Conservation (phyloP, 2,329 filamentous ascomycete genomes). For the Ophiocordyceps sinensis region DNA sequence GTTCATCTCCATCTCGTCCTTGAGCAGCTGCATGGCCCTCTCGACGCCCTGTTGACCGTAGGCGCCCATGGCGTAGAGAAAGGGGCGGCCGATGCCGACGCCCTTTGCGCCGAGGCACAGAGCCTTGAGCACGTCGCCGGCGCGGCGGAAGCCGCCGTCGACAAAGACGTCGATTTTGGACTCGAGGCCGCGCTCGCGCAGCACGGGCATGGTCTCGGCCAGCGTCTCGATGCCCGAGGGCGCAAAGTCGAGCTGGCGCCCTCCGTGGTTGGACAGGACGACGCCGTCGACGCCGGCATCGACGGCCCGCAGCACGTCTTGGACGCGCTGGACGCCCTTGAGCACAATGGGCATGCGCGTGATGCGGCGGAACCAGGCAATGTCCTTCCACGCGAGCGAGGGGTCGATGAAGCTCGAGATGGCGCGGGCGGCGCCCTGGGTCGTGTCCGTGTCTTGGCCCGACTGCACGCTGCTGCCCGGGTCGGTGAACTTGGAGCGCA, state of each 20-base stretch:
- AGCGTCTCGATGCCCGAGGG: conserved; percentile 81
- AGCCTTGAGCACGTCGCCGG: conserved; percentile 91
- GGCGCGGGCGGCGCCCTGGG: conserved; percentile 83
- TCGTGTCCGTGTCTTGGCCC: conserved; percentile 63
- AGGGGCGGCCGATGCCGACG: conserved; percentile 87
- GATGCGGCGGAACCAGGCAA: conserved; percentile 81
- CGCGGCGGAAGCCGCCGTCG: conserved; percentile 79
- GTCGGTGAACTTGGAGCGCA: conserved; percentile 85
- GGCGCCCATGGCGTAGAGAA: conserved; percentile 89
- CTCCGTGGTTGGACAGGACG: conserved; percentile 91
- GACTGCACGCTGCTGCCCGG: conserved; percentile 70
- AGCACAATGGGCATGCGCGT: conserved; percentile 92
- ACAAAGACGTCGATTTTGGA: conserved; percentile 75
- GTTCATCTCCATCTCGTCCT: conserved; percentile 98
- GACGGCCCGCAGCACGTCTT: conserved; percentile 81
- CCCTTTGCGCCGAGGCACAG: conserved; percentile 83
- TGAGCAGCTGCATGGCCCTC: conserved; percentile 79
- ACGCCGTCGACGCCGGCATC: conserved; percentile 75
- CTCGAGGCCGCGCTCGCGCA: conserved; percentile 54
- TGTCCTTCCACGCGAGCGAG: conserved; percentile 81
- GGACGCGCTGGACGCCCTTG: conserved; percentile 91
- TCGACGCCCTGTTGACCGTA: conserved; percentile 83
- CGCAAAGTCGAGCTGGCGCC: conserved; percentile 83
- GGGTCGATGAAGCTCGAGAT: conserved; percentile 98
- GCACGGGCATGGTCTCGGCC: conserved; percentile 81